A percentile compares a stretch with the other conserved stretches of the same genome.
These are phyloP conservation scores for Glycyrrhiza uralensis DNA, from an alignment of 306 rosid genomes.

Conservation along the genomic window DNA sequence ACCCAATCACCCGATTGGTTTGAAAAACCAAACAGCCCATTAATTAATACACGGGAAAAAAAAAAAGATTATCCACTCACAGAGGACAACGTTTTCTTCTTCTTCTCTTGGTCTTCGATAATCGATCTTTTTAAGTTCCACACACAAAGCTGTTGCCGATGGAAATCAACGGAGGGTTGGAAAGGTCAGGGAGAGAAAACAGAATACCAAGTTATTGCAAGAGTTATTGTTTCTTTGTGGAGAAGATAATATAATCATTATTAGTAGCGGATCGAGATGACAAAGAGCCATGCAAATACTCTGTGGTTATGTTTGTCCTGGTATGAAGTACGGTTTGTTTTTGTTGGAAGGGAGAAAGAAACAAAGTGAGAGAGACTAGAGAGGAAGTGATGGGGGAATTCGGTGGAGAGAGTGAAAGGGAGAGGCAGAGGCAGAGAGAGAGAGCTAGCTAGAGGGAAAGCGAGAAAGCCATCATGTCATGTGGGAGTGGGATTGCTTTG, in stretches of 20 bases:
- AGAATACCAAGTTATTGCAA: too few species aligned
- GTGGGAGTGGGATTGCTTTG: too few species aligned
- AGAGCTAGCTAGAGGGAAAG: too few species aligned
- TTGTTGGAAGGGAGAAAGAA: not conserved
- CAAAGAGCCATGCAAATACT: not conserved
- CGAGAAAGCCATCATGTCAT: too few species aligned
- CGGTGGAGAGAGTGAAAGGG: not conserved
- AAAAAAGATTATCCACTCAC: not conserved
- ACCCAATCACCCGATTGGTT: not conserved
- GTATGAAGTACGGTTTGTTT: not conserved
- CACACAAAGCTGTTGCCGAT: not conserved
- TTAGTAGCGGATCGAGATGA: not conserved
- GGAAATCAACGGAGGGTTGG: not conserved
- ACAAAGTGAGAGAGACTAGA: not conserved
- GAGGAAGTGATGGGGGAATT: not conserved
- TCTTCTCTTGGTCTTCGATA: not conserved
- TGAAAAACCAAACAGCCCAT: not conserved
- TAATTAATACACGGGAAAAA: not conserved
- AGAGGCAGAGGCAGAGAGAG: too few species aligned
- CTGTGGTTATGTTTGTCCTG: slow-evolving; percentile 5
- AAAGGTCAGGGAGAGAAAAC: not conserved
- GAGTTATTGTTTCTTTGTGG: not conserved
- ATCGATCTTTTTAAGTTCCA: not conserved
- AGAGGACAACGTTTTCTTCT: not conserved
- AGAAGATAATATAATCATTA: not conserved